A percentile compares a stretch with the other conserved stretches of the same genome.
phyloP scores from a whole-genome alignment of 768 basidiomycete genomes.

The Phanerochaete sordida region DNA sequence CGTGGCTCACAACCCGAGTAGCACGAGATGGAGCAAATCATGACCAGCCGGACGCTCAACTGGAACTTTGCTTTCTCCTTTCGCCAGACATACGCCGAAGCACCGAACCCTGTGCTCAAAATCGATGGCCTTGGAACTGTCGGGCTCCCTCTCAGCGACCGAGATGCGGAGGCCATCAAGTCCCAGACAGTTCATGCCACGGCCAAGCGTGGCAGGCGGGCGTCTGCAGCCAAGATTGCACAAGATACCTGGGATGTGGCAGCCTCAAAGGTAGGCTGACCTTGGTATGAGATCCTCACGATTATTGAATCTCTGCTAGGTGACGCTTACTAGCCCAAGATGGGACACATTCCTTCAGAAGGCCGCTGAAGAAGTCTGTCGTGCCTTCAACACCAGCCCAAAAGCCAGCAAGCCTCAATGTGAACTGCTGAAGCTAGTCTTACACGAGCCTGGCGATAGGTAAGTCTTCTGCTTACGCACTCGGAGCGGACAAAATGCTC shows the following conservation, averaged over 20 bases:
- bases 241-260: constrained; percentile 52
- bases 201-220: constrained; percentile 41
- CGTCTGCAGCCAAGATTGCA: constrained; percentile 39
- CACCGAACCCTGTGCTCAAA: constrained; percentile 39
- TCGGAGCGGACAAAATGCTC: no score
- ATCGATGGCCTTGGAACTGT: constrained; percentile 38
- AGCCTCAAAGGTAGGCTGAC: constrained; percentile 21
- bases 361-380: constrained; percentile 30
- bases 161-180: constrained; percentile 38
- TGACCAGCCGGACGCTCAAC: not conserved
- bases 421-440: constrained; percentile 44
- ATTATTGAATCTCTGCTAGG: constrained; percentile 11
- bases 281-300: not conserved
- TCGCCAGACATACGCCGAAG: constrained; percentile 21
- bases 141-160: constrained; percentile 38
- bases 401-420: constrained; percentile 27
- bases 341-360: constrained; percentile 36
- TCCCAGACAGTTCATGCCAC: constrained; percentile 35
- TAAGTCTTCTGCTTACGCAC: no score
- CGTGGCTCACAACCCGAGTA: no score
- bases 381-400: constrained; percentile 33
- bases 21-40: not conserved
- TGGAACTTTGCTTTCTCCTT: constrained; percentile 21
- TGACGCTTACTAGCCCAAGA: constrained; percentile 38
- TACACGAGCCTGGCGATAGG: constrained; percentile 49